Evolutionary conservation across 805 yeast species (phyloP).

Genomic region (Metschnikowia drakensbergensis): DNA sequence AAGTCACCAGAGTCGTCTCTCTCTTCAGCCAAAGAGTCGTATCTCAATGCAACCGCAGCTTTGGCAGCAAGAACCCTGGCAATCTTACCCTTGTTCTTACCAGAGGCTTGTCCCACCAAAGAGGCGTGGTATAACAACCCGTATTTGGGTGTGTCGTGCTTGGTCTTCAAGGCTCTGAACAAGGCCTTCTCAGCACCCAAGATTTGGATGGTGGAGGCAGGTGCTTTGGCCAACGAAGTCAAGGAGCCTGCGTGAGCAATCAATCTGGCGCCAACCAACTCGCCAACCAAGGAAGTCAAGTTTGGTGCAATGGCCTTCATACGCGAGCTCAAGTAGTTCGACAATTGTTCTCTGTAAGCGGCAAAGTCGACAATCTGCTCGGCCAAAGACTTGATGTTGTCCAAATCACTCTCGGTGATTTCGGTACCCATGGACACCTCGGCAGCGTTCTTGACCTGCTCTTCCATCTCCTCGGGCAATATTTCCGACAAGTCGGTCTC

Average conservation of each 20-base stretch:
- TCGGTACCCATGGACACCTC: conserved; percentile 99
- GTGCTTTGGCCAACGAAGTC: conserved; percentile 94
- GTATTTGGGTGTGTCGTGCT: conserved; percentile 95
- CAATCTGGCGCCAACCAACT: conserved; percentile 97
- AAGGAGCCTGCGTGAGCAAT: conserved; percentile 98
- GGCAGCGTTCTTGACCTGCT: conserved; percentile 85
- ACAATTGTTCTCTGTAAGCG: conserved; percentile 92
- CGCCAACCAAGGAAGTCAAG: conserved; percentile 94
- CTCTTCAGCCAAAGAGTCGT: conserved; percentile 95
- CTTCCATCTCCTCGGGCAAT: conserved; percentile 46
- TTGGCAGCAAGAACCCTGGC: conserved; percentile 98
- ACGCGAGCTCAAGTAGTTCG: conserved; percentile 85
- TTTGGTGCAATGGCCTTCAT: conserved; percentile 99
- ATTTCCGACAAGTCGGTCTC: conserved; percentile 71
- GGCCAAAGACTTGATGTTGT: conserved; percentile 86
- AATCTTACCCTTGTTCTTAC: conserved; percentile 97
- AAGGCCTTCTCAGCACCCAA: conserved; percentile 97
- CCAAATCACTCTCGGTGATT: conserved; percentile 85
- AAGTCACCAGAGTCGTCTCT: conserved; percentile 93
- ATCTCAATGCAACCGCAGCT: conserved; percentile 95
- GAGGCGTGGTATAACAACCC: conserved; percentile 95
- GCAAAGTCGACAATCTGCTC: conserved; percentile 95
- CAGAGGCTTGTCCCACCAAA: conserved; percentile 87
- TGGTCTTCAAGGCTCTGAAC: conserved; percentile 93
- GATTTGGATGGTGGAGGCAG: conserved; percentile 98